phyloP scores from a whole-genome alignment of 495 filamentous ascomycete species.

The Cercophora scortea region DNA sequence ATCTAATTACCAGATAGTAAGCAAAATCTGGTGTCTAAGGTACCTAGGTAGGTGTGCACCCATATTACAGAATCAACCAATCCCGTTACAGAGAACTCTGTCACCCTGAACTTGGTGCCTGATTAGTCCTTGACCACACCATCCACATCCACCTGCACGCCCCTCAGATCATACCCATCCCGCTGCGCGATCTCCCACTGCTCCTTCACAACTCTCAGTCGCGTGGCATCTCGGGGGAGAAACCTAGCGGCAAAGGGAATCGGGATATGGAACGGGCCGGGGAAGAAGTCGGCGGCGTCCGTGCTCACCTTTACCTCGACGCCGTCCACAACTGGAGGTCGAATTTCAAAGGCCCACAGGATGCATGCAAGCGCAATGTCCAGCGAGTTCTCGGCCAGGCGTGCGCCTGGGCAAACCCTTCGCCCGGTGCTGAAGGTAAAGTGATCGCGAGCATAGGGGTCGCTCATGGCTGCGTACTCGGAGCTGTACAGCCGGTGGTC shows the following conservation, averaged over 20 bases:
- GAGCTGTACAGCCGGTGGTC: slow-evolving; percentile 6
- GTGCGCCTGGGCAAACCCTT: slow-evolving; percentile 26
- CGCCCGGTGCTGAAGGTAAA: slow-evolving; percentile 24
- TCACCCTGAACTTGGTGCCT: too few species aligned
- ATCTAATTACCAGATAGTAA: too few species aligned
- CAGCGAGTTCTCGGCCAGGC: slow-evolving; percentile 9
- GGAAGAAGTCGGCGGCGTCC: neutral
- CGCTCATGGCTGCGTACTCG: slow-evolving; percentile 11
- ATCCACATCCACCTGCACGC: neutral
- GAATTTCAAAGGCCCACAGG: neutral
- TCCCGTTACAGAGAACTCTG: too few species aligned
- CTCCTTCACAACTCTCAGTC: neutral
- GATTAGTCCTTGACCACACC: neutral
- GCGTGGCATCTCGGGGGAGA: neutral
- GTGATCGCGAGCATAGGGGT: slow-evolving; percentile 18
- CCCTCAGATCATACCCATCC: neutral
- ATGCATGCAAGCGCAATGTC: neutral
- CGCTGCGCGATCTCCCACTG: neutral
- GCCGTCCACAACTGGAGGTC: neutral
- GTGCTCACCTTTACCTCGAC: neutral
- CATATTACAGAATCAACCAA: too few species aligned
- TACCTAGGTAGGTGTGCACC: too few species aligned
- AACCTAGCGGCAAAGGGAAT: neutral
- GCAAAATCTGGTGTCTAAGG: too few species aligned
- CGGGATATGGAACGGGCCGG: neutral